Evolutionary conservation across 1,284 basidiomycete genomes (phyloP).

Genomic region (Phlebopus sp.): DNA sequence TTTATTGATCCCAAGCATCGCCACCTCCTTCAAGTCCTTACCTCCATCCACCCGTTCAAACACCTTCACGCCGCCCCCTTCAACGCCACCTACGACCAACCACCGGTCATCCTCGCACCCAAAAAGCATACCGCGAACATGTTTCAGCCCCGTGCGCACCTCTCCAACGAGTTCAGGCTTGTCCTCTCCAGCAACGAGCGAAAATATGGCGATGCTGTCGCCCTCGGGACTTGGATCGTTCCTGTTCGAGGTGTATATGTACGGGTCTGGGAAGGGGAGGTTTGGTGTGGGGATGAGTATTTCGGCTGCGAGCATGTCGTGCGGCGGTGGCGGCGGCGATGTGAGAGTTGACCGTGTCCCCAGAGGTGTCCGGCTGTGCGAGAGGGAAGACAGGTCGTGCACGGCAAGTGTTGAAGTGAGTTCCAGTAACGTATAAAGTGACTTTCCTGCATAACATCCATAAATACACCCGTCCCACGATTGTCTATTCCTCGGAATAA

Average conservation of each 20-base stretch:
- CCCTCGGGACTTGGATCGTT: constrained; percentile 60
- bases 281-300: constrained; percentile 51
- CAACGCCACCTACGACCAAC: constrained; percentile 47
- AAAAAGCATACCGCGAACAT: constrained; percentile 51
- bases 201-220: constrained; percentile 61
- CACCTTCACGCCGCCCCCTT: constrained; percentile 49
- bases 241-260: constrained; percentile 62
- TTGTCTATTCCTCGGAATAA: not conserved
- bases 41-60: constrained; percentile 51
- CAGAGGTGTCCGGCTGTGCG: constrained; percentile 21
- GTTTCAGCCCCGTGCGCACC: constrained; percentile 49
- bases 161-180: constrained; percentile 44
- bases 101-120: constrained; percentile 48
- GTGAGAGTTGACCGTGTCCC: constrained; percentile 41
- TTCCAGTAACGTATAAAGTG: constrained; percentile 65
- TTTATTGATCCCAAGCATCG: constrained; percentile 28
- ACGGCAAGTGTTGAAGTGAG: constrained; percentile 54
- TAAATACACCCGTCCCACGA: constrained; percentile 1
- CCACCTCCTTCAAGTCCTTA: constrained; percentile 41
- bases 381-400: constrained; percentile 44
- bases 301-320: constrained; percentile 51
- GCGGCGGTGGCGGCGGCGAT: constrained; percentile 41
- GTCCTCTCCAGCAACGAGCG: constrained; percentile 37
- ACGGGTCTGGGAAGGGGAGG: constrained; percentile 40
- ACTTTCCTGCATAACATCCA: constrained; percentile 38